Conservation (phyloP, 2,329 filamentous ascomycete genomes). For the Botryosphaeria dothidea region DNA sequence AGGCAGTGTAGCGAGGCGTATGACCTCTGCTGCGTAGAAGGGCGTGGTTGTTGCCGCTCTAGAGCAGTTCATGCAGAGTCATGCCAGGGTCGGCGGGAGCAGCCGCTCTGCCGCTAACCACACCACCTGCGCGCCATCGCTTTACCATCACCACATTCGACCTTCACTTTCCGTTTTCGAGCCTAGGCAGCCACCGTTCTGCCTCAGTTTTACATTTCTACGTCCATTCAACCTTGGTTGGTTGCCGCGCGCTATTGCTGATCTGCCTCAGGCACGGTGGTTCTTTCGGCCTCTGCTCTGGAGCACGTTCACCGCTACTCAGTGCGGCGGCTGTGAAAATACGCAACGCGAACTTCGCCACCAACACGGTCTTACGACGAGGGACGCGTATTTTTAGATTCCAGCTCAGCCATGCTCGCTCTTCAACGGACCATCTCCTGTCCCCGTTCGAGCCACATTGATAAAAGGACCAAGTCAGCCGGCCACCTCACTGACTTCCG, state of each 20-base stretch:
- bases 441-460: not conserved
- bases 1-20: not conserved
- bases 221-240: conserved; percentile 4
- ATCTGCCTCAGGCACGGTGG: conserved; percentile 12
- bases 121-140: not conserved
- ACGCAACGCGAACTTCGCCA: conserved; percentile 11
- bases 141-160: not conserved
- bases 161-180: not conserved
- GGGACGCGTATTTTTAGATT: conserved; percentile 7
- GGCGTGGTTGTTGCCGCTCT: not conserved
- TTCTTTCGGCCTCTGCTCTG: conserved; percentile 7
- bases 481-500: not conserved
- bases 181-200: not conserved
- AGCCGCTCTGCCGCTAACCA: not conserved
- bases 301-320: conserved; percentile 16
- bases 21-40: not conserved
- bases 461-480: not conserved
- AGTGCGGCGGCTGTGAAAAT: not conserved
- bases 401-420: not conserved
- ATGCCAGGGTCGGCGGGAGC: not conserved
- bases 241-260: conserved; percentile 14
- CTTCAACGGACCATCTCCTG: not conserved
- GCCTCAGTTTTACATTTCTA: not conserved
- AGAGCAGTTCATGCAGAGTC: not conserved
- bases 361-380: not conserved